Evolutionary conservation across 768 basidiomycete species (phyloP).

Genomic region (Mycena galopus): DNA sequence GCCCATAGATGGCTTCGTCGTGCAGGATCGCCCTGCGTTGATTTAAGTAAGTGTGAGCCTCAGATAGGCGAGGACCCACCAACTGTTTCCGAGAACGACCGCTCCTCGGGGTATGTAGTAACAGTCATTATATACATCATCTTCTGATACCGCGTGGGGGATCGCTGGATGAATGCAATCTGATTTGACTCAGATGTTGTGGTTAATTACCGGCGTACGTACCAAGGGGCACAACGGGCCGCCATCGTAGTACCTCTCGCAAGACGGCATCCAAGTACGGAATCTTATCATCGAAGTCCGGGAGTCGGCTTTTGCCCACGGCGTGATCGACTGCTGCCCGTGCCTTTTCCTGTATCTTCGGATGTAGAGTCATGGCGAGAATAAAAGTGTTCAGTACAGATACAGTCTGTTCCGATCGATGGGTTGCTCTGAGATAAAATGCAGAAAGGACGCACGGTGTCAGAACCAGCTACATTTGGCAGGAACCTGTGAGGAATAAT

Average conservation of each 20-base stretch:
- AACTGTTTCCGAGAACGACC: conserved; percentile 1
- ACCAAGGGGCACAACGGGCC: background rate
- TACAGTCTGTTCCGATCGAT: background rate
- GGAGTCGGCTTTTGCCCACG: background rate
- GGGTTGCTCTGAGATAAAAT: background rate
- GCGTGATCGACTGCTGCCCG: background rate
- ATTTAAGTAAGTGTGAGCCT: background rate
- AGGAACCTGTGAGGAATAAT: background rate
- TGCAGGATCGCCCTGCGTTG: background rate
- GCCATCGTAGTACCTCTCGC: background rate
- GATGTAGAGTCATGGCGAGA: background rate
- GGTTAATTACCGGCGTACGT: background rate
- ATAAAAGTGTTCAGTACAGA: background rate
- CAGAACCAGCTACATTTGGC: background rate
- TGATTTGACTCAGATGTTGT: background rate
- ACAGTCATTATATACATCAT: conserved; percentile 1
- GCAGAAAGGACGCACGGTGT: background rate
- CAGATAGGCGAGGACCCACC: background rate
- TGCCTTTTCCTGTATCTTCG: background rate
- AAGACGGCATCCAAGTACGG: background rate
- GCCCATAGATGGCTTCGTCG: conserved; percentile 3
- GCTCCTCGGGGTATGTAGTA: background rate
- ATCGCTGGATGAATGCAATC: background rate
- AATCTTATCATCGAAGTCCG: background rate
- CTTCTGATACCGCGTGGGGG: background rate